Conservation (phyloP, 2,329 filamentous ascomycete genomes). For the Neophaeococcomyces aloes region DNA sequence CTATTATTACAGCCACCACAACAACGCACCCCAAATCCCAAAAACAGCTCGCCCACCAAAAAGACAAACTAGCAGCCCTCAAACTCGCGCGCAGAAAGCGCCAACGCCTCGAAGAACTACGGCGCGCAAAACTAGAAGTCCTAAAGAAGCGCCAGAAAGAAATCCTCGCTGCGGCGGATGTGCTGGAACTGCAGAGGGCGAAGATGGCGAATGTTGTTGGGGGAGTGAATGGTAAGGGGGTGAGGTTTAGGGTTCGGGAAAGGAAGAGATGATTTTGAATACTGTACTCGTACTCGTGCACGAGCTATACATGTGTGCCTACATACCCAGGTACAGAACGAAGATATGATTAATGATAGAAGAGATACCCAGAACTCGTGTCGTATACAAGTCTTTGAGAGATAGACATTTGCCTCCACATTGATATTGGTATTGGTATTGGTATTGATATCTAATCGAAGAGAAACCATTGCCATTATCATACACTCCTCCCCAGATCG, state of each 20-base stretch:
- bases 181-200: constrained; percentile 49
- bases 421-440: too few relatives aligned
- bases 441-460: too few relatives aligned
- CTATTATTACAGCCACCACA: neutral
- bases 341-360: too few relatives aligned
- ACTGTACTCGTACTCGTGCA: too few relatives aligned
- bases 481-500: too few relatives aligned
- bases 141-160: constrained; percentile 45
- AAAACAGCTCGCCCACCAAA: constrained; percentile 35
- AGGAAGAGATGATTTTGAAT: constrained; percentile 42
- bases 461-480: too few relatives aligned
- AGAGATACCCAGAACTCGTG: too few relatives aligned
- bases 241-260: constrained; percentile 55
- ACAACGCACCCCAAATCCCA: constrained; percentile 28
- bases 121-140: constrained; percentile 40
- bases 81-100: constrained; percentile 36
- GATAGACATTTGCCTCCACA: too few relatives aligned
- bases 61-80: constrained; percentile 29
- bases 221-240: constrained; percentile 52
- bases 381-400: too few relatives aligned
- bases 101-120: constrained; percentile 39
- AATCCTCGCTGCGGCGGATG: constrained; percentile 44
- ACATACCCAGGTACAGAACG: too few relatives aligned
- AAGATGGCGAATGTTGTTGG: constrained; percentile 52
- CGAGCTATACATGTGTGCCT: too few relatives aligned